Base-by-base conservation (phyloP, 192 early-diverging fungal species). In the Linnemannia schmuckeri region DNA sequence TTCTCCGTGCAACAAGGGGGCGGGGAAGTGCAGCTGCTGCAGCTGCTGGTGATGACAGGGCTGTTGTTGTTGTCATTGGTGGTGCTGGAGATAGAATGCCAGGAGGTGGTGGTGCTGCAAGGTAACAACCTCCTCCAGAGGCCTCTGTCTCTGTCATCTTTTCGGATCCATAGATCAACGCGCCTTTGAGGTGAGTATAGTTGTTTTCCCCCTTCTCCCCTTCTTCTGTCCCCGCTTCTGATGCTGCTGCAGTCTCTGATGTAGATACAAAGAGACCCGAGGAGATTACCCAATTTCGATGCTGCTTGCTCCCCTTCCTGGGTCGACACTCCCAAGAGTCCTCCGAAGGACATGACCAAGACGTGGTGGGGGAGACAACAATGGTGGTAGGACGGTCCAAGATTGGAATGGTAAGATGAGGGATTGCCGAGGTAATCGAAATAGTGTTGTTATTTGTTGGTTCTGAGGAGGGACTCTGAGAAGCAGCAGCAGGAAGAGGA, bases 251-350 rank as follows among this genome's bases (percentile, higher is more conserved):
- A 33, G 61, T 33, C n/a, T 66, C 61, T 30, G 61, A 66, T 1
- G 61, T 42, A 3, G 79, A 69, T 20, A 80, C 20, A 41, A 80
- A 80, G 18, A 74, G 70, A 20, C 79, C 79, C 20, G 79, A 80
- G 1, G 72, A 69, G 42, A 80, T 80, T 20, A 80, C 79, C 72
- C 79, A 80, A 37, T 75, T 80, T 37, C 79, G 40, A 41, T 80
- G 73, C 72, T 75, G 73, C 63, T 75, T 74, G 57, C 72, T 55
- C 24, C 30, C 22, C 13, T 79, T 80, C 46, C 72, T 27, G 13
- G 72, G 63, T 47, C 44, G 72, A 52, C 22, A 30, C 6, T 79
- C 47, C 6, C 17, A 15, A 74, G 27, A 46, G 15, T 41, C 42
- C 15, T 42, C 41, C 27, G 30, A 41, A 30, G 42, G 72, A 30